Evolutionary conservation across 768 basidiomycete species (phyloP), one percentile per base, ranked within the genome.

Genomic region (Termitomyces sp.): DNA sequence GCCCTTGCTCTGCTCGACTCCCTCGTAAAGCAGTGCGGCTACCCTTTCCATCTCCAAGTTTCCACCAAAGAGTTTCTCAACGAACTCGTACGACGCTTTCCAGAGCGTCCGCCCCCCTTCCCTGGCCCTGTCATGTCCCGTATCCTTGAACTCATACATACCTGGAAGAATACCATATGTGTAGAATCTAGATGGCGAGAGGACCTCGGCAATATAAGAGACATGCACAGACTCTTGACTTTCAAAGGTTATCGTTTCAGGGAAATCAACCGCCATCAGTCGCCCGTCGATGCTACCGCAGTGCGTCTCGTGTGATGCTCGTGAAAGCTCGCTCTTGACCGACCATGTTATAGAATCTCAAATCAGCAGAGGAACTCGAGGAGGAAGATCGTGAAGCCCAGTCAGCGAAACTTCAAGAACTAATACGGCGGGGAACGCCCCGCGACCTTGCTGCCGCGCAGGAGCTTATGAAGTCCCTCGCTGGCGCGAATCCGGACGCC

Each of bases 21-120:
- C 14, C 86, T 99, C 50, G 89, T 98, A 45, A 90, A 94, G 68
- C 87, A 90, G 41, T 98, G 96, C 68, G 97, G 97, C 70, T 99
- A 99, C 73, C 87, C 96, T 0, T 89, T 99, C 56, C 97, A 98
- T 68, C 86, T 99, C 23, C 97, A 99, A 70, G 90, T 98, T 64
- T 79, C 89, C 17, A 98, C 96, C 42, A 98, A 99, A 67, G 97
- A 98, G 66, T 99, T 98, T 68, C 78, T 98, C 17, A 99, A 99
- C 72, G 97, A 98, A 68, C 87, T 99, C 68, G 97, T 99, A 26
- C 86, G 96, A 49, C 85, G 95, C 63, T 98, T 99, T 70, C 97
- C 97, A 6, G 97, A 99, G 73, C 85, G 96, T 45, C 97, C 97
- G 3, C 96, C 97, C 0, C 90, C 93, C 1, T 94, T 95, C 68